Base-by-base conservation (phyloP, 768 basidiomycete genomes). In the Tulasnella sp. region DNA sequence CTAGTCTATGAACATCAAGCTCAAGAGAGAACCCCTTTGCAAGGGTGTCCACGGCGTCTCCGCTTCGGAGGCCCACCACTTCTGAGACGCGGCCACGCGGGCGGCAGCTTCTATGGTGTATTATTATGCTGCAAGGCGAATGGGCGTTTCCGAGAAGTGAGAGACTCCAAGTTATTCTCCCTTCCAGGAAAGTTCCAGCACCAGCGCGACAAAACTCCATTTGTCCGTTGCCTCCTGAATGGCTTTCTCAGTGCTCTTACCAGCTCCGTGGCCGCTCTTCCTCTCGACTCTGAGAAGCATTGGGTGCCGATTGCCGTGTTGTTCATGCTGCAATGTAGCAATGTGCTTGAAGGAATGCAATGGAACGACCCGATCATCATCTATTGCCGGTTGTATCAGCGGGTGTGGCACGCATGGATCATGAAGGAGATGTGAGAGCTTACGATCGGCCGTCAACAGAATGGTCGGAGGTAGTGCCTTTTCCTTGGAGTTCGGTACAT, bases 341-440 rank as follows among this genome's bases (percentile, higher is more conserved):
- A 92, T 91, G 75, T 91, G 88, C 86, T 96, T 96, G 89, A 93
- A 95, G 12, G 94, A 93, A 85, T 95, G 95, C 84, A 94, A 87
- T 0, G 94, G 93, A 6, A 95, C 94, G n/a, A 96, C 94, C 46
- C 94, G 92, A 83, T 94, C 93, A 83, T 95, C 94, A 82, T 94
- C 93, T 94, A 83, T 18, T 44, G 48, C 54, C 22, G 22, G 7
- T 54, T 14, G n/a, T 6, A 54, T 54, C 31, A 64, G 46, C 58
- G 28, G 34, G 46, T 16, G 3, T 22, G 54, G 28, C 40, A 20
- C 58, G 6, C 2, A 37, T n/a, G 28, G 8, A 48, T 18, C 48
- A 41, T 37, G 11, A 22, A 60, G 34, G 54, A 74, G 58, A 18
- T 69, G 31, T 34, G 31, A 69, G 6, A 20, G 89, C 93, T 82